phyloP scores from a whole-genome alignment of 192 early-diverging fungal genomes.

The Geranomyces variabilis region DNA sequence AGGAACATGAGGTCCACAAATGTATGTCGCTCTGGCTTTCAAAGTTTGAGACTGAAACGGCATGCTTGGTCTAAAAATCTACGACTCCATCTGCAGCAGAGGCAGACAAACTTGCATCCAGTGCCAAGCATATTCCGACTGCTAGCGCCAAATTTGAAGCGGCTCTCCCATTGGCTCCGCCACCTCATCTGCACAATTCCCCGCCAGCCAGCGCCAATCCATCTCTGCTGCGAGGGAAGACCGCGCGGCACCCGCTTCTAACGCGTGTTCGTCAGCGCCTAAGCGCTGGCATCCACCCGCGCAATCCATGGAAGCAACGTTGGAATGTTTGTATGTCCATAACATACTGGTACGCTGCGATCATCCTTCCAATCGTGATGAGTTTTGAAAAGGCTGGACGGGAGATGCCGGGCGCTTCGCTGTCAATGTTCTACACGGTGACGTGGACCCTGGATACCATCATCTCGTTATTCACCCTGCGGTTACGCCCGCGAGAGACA shows the following conservation, averaged over 20 bases:
- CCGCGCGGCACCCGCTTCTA: background rate
- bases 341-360: slow-evolving; percentile 5
- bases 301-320: background rate
- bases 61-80: background rate
- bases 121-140: background rate
- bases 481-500: background rate
- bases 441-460: slow-evolving; percentile 12
- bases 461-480: slow-evolving; percentile 1
- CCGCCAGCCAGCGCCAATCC: slow-evolving; percentile 4
- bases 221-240: background rate
- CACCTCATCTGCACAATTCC: background rate
- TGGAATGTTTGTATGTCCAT: background rate
- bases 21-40: background rate
- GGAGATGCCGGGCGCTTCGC: background rate
- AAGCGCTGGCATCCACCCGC: background rate
- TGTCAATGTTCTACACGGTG: background rate
- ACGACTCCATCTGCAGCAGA: background rate
- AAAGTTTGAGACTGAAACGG: background rate
- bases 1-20: background rate
- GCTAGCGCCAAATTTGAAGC: background rate
- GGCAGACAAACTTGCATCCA: background rate
- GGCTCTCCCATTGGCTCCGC: background rate
- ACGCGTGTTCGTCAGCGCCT: background rate
- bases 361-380: background rate
- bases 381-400: background rate